These are phyloP conservation scores for Cladophialophora exuberans DNA, from an alignment of 2,329 filamentous ascomycete species.

Conservation along the genomic window DNA sequence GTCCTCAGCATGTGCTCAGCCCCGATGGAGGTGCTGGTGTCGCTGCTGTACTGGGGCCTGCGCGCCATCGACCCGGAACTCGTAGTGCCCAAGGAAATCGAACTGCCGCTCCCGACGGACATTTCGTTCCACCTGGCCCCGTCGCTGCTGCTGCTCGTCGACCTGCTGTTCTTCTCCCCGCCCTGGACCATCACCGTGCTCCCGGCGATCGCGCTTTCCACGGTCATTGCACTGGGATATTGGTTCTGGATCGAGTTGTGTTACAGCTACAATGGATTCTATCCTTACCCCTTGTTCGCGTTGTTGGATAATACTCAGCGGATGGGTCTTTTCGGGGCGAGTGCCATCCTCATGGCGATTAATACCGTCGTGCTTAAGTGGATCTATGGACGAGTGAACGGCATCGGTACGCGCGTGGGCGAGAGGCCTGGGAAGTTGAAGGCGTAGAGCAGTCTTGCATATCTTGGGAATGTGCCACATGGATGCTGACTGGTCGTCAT, in stretches of 20 bases:
- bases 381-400: constrained; percentile 62
- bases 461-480: too few relatives aligned
- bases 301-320: constrained; percentile 68
- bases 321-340: constrained; percentile 67
- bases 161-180: constrained; percentile 62
- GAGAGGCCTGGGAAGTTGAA: constrained; percentile 25
- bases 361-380: constrained; percentile 72
- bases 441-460: too few relatives aligned
- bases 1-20: constrained; percentile 59
- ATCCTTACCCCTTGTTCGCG: constrained; percentile 81
- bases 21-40: constrained; percentile 64
- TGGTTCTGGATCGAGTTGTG: constrained; percentile 69
- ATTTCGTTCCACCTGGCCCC: constrained; percentile 57
- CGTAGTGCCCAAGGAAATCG: constrained; percentile 31
- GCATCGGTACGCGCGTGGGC: constrained; percentile 33
- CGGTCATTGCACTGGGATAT: constrained; percentile 59
- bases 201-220: constrained; percentile 55
- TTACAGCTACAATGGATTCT: constrained; percentile 62
- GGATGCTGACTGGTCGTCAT: too few relatives aligned
- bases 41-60: constrained; percentile 64
- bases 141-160: constrained; percentile 56
- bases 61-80: constrained; percentile 46
- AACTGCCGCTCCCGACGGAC: constrained; percentile 38
- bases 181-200: constrained; percentile 61
- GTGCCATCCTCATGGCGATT: constrained; percentile 71